Percentiles rank a stretch among this genome's conserved stretches.
Conservation (phyloP, 2,329 filamentous ascomycete species). For the Exophiala xenobiotica region DNA sequence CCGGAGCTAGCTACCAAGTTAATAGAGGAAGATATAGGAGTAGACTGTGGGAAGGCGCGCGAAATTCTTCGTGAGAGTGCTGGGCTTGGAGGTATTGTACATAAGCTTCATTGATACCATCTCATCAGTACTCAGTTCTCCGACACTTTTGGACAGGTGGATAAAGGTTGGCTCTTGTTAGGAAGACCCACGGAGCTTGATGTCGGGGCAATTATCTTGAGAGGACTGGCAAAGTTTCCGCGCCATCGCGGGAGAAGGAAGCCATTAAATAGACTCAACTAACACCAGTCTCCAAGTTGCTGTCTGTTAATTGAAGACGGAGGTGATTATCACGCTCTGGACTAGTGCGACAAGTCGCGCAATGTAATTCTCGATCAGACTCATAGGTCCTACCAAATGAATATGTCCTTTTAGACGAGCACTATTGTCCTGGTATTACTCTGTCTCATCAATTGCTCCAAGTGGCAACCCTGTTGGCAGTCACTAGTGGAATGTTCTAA, state of each 20-base stretch:
- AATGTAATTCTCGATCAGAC: no score
- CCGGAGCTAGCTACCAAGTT: background rate
- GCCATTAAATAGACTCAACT: no score
- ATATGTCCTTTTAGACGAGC: no score
- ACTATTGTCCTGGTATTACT: no score
- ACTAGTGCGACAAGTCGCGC: no score
- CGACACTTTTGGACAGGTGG: background rate
- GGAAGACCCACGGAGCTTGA: background rate
- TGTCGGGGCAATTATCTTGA: background rate
- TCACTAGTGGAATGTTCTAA: no score
- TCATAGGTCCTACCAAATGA: no score
- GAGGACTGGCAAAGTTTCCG: background rate
- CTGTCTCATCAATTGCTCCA: no score
- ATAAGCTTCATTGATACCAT: background rate
- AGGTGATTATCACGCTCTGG: no score
- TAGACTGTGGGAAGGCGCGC: background rate
- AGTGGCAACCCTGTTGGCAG: no score
- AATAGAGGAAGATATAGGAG: constrained; percentile 1
- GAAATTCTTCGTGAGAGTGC: background rate
- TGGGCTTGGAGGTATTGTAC: background rate
- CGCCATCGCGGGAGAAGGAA: background rate
- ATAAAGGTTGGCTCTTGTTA: background rate
- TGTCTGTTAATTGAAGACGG: no score
- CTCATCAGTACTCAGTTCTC: background rate
- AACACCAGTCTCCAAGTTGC: no score